phyloP scores from a whole-genome alignment of 2,329 filamentous ascomycete species.

The Colletotrichum incanum region DNA sequence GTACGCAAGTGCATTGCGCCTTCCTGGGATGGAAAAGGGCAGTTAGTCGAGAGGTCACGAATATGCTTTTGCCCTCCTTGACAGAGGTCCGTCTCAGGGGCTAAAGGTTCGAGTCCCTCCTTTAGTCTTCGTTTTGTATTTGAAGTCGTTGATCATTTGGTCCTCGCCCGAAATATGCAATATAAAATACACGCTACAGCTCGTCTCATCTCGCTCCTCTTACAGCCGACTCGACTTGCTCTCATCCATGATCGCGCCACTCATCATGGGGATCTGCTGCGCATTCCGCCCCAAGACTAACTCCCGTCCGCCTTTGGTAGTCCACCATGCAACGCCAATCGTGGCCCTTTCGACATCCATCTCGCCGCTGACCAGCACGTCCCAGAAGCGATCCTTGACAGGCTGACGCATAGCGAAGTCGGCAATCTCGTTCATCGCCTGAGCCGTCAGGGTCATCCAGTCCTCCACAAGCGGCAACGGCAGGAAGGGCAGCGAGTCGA shows the following conservation, averaged over 20 bases:
- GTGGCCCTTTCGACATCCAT: slow-evolving; percentile 90
- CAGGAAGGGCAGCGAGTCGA: slow-evolving; percentile 85
- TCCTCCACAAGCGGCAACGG: slow-evolving; percentile 80
- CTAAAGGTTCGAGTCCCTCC: not conserved
- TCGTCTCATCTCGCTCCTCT: slow-evolving; percentile 29
- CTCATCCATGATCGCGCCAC: slow-evolving; percentile 63
- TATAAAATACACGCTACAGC: not conserved
- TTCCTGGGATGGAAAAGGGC: not conserved
- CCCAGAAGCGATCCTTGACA: slow-evolving; percentile 83
- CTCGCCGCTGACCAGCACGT: slow-evolving; percentile 84
- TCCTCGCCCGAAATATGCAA: not conserved
- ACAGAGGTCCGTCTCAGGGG: not conserved
- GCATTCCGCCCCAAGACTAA: slow-evolving; percentile 56
- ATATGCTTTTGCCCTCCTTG: too few relatives aligned
- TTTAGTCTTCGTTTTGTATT: not conserved
- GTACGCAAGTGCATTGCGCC: not conserved
- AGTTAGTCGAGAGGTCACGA: not conserved
- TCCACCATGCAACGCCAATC: slow-evolving; percentile 90
- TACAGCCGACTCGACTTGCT: slow-evolving; percentile 56
- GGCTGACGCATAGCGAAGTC: slow-evolving; percentile 74
- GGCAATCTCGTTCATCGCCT: slow-evolving; percentile 75
- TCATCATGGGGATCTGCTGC: slow-evolving; percentile 63
- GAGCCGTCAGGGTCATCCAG: slow-evolving; percentile 83
- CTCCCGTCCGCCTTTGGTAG: slow-evolving; percentile 69
- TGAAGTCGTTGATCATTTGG: not conserved